Evolutionary conservation across 805 yeast species (phyloP), one percentile per base, ranked within the genome.

Genomic region (Lipomyces yamadae): DNA sequence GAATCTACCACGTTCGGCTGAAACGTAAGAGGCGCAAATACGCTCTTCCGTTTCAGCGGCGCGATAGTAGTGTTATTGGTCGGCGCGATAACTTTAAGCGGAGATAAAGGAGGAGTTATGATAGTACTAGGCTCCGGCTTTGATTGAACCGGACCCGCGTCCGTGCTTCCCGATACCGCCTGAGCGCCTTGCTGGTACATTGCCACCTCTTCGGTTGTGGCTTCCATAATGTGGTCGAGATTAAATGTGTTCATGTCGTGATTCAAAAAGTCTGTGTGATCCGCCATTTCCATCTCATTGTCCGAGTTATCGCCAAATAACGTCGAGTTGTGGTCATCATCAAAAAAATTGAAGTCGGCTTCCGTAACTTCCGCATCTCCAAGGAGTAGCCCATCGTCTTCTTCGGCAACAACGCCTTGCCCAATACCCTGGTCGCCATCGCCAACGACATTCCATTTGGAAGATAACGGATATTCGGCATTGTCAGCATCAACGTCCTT

Each of bases 1-100:
- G 85, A 86, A 58, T 85, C 84, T 64, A 86, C 87, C 63, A 91
- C 89, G 24, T 88, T 83, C 0, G 97, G 97, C 72, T 91, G 89
- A 78, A 92, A 93, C 54, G 84, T 82, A 54, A 92, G 80, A 0
- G 97, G 96, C 0, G 97, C 90, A 77, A 92, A 93, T 0, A 88
- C 86, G 55, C 97, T 90, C 79, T 84, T 61, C 76, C 79, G 60
- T 76, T 77, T 60, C 48, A 8, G 50, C 34, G 56, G 32, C 15
- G 33, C 1, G 29, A 24, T 57, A 15, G 53, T 54, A 2, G 62
- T 50, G 7, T 73, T 72, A 42, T 70, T 72, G 55, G 74, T 74
- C 34, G 66, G 68, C 68, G 75, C 42, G 18, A 66, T 37, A 10
- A 64, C 56, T 11, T 64, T 66, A 13, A 67, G 37, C 13, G 70